These are phyloP conservation scores for Gossypium thurberi DNA, from an alignment of 345 rosid genomes.

Conservation along the genomic window DNA sequence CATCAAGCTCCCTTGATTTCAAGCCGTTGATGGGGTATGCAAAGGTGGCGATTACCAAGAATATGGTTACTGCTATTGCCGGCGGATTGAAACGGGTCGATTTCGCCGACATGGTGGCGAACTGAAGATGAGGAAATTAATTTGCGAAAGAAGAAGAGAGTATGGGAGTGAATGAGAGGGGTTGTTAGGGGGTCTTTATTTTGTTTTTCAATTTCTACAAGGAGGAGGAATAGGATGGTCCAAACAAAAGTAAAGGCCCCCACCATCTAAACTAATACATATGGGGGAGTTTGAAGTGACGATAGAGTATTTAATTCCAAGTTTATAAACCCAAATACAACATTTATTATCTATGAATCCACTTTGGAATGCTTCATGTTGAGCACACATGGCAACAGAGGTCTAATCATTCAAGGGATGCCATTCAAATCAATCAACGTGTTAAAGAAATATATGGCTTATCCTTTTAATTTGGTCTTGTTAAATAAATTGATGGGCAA, in stretches of 20 bases:
- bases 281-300: background rate
- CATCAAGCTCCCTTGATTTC: constrained; percentile 32
- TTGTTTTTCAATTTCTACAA: background rate
- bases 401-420: background rate
- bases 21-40: constrained; percentile 13
- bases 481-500: background rate
- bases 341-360: background rate
- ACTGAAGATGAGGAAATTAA: background rate
- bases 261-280: background rate
- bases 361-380: background rate
- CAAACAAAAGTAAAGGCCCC: constrained; percentile 22
- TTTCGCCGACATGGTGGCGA: background rate
- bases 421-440: background rate
- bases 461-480: too few relatives aligned
- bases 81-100: background rate
- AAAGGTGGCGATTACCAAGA: constrained; percentile 20
- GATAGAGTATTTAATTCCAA: background rate
- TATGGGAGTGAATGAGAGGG: constrained; percentile 17
- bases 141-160: background rate
- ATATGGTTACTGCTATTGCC: background rate
- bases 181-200: background rate
- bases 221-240: constrained; percentile 24
- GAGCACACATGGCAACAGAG: background rate
- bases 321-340: background rate
- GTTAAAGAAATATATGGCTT: too few relatives aligned